Percentiles rank a stretch among this genome's conserved stretches.
Conservation (phyloP, 805 yeast genomes). For the Myxozyma vanderwaltii region DNA sequence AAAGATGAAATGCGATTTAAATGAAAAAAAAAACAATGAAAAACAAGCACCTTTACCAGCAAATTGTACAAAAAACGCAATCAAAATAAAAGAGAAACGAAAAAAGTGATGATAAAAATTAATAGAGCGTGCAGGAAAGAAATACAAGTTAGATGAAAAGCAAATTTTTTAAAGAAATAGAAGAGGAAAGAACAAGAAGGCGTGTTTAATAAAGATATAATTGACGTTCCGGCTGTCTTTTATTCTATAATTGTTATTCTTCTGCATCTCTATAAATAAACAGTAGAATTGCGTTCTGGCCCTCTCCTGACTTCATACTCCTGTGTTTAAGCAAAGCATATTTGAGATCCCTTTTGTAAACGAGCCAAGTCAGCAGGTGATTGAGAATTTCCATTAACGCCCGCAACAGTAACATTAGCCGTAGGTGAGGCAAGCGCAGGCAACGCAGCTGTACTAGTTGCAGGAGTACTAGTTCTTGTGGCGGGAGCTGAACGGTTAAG, state of each 20-base stretch:
- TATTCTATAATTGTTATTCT: too few species aligned
- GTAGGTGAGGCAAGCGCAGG: not conserved
- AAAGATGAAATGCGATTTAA: not conserved
- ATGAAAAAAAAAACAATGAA: too few species aligned
- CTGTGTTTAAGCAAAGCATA: conserved; percentile 55
- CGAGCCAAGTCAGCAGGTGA: conserved; percentile 50
- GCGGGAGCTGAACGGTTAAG: conserved; percentile 67
- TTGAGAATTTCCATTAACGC: conserved; percentile 34
- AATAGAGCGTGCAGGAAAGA: too few species aligned
- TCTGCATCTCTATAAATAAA: too few species aligned
- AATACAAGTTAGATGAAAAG: too few species aligned
- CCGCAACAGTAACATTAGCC: not conserved
- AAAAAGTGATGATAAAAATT: not conserved
- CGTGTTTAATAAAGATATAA: too few species aligned
- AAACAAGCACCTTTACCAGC: too few species aligned
- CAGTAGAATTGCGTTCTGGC: too few species aligned
- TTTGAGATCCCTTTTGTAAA: conserved; percentile 70
- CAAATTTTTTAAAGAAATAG: too few species aligned
- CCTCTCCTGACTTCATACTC: too few species aligned
- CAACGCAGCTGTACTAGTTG: conserved; percentile 34
- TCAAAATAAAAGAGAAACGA: not conserved
- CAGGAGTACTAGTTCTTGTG: conserved; percentile 35
- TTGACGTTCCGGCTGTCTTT: too few species aligned
- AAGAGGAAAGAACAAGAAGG: not conserved
- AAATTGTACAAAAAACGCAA: not conserved